Evolutionary conservation across 768 basidiomycete genomes (phyloP).

Genomic region (Boletellus ananiceps): DNA sequence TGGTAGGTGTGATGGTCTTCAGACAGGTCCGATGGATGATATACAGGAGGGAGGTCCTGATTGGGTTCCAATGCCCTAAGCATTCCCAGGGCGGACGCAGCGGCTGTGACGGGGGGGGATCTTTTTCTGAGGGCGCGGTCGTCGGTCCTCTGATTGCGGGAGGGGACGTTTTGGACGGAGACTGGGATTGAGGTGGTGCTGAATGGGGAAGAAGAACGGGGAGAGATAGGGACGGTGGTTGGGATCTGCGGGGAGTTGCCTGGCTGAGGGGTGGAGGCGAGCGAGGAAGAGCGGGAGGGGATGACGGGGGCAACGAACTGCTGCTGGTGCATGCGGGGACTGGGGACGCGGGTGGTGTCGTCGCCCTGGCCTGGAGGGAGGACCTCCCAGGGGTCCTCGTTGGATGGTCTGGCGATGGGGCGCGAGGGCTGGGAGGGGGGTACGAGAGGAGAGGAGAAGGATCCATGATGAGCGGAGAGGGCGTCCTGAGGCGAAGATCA

Average conservation of each 20-base stretch:
- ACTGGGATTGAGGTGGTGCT: constrained; percentile 30
- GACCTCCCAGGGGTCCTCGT: constrained; percentile 48
- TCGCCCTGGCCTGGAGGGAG: constrained; percentile 28
- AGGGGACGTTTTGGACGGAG: background rate
- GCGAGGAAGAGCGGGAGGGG: constrained; percentile 49
- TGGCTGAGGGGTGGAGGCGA: constrained; percentile 42
- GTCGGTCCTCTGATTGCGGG: constrained; percentile 16
- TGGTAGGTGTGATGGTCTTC: constrained; percentile 29
- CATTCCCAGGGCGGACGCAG: constrained; percentile 46
- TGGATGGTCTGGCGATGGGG: constrained; percentile 27
- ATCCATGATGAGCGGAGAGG: constrained; percentile 22
- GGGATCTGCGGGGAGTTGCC: constrained; percentile 38
- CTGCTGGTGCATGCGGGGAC: constrained; percentile 23
- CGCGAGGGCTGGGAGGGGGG: constrained; percentile 12
- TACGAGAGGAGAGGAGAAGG: background rate
- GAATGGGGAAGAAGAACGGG: constrained; percentile 46
- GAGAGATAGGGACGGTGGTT: constrained; percentile 16
- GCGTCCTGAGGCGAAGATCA: constrained; percentile 16
- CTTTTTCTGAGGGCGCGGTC: constrained; percentile 28
- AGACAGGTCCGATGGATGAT: constrained; percentile 22
- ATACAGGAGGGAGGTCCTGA: constrained; percentile 16
- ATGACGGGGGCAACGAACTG: constrained; percentile 27
- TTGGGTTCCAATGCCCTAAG: constrained; percentile 61
- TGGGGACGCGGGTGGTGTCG: constrained; percentile 18
- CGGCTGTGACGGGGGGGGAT: constrained; percentile 27